Conservation (phyloP, 139 green algal species). For the Asterochloris sp. region DNA sequence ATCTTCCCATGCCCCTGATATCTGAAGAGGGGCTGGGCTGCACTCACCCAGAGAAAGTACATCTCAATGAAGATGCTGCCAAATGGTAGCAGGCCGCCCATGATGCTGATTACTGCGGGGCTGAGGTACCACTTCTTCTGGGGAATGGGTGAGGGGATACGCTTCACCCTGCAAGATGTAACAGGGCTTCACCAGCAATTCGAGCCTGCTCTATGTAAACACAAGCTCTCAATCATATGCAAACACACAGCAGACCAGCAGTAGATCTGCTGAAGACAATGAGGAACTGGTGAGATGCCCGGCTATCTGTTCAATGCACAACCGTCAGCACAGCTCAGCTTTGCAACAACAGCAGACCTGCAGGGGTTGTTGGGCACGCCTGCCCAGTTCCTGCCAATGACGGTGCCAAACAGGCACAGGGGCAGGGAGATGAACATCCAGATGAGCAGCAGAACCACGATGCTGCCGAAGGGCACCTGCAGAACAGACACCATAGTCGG, state of each 20-base stretch:
- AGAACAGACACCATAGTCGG: slow-evolving; percentile 24
- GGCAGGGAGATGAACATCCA: slow-evolving; percentile 95
- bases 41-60: slow-evolving; percentile 94
- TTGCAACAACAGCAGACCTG: too few species aligned
- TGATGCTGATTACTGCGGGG: slow-evolving; percentile 62
- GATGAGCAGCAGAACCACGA: slow-evolving; percentile 83
- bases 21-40: slow-evolving; percentile 65
- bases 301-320: too few species aligned
- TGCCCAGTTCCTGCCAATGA: slow-evolving; percentile 57
- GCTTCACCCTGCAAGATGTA: slow-evolving; percentile 68
- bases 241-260: slow-evolving; percentile 16
- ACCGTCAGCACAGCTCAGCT: too few species aligned
- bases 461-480: slow-evolving; percentile 83
- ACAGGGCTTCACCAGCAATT: slow-evolving; percentile 62
- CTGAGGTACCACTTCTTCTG: slow-evolving; percentile 87
- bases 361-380: slow-evolving; percentile 22
- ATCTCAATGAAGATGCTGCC: slow-evolving; percentile 99
- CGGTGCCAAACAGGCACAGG: slow-evolving; percentile 85
- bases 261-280: slow-evolving; percentile 50
- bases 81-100: slow-evolving; percentile 92
- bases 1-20: slow-evolving; percentile 8
- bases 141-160: slow-evolving; percentile 92
- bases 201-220: too few species aligned
- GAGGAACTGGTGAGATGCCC: too few species aligned
- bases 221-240: too few species aligned